These are phyloP conservation scores for Graphiopsis chlorocephala DNA, from an alignment of 2,329 filamentous ascomycete species.

Conservation along the genomic window DNA sequence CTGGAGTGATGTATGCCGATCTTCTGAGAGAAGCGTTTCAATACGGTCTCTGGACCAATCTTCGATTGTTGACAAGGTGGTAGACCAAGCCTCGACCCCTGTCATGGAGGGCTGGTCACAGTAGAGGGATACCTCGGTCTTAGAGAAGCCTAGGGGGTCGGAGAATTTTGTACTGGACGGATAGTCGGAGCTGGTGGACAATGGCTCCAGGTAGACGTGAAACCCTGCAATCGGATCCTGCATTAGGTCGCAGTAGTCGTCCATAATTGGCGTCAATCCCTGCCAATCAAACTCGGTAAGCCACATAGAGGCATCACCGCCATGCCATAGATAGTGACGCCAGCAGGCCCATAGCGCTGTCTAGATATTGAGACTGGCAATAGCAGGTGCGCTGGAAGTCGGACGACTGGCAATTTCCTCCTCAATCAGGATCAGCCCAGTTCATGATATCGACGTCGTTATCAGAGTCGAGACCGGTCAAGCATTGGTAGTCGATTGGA, in stretches of 20 bases:
- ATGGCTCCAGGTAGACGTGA: background rate
- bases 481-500: background rate
- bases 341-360: background rate
- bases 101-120: background rate
- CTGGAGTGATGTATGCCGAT: background rate
- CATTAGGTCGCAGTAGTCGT: background rate
- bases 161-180: background rate
- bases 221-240: background rate
- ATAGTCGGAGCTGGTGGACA: background rate
- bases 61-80: background rate
- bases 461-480: background rate
- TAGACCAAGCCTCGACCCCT: background rate
- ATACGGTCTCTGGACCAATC: background rate
- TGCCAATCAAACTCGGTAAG: background rate
- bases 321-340: background rate
- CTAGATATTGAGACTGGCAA: background rate
- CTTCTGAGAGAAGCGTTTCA: background rate
- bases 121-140: background rate
- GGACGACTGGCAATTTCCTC: background rate
- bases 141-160: background rate
- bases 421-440: background rate
- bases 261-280: background rate
- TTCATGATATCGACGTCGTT: background rate
- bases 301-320: background rate
- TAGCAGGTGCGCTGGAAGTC: background rate